These are phyloP conservation scores for Exserohilum turcica DNA, from an alignment of 2,329 filamentous ascomycete genomes.

Conservation along the genomic window DNA sequence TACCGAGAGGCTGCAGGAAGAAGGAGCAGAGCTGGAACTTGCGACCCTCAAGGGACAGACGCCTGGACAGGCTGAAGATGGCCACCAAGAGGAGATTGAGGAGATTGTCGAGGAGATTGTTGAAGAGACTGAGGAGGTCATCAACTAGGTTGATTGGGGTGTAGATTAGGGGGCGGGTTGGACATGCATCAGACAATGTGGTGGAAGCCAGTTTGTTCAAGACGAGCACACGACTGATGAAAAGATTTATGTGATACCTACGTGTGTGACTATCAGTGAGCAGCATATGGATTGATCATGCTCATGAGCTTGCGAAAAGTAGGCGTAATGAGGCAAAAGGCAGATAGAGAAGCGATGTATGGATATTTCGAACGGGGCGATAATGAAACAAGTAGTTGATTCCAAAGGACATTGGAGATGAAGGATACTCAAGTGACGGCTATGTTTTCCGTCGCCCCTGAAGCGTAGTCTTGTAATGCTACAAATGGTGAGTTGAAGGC, in stretches of 20 bases:
- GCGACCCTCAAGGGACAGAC: slow-evolving; percentile 58
- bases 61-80: slow-evolving; percentile 53
- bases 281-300: background rate
- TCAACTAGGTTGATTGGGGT: slow-evolving; percentile 24
- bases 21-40: slow-evolving; percentile 62
- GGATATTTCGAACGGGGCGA: background rate
- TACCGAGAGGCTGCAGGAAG: slow-evolving; percentile 65
- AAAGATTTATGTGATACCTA: background rate
- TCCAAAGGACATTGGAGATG: too few relatives aligned
- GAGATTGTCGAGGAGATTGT: slow-evolving; percentile 89
- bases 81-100: slow-evolving; percentile 62
- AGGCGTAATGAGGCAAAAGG: background rate
- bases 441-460: slow-evolving; percentile 2
- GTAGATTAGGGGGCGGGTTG: background rate
- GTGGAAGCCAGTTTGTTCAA: background rate
- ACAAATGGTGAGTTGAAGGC: background rate
- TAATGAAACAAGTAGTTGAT: background rate
- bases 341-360: background rate
- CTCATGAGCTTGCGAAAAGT: background rate
- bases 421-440: background rate
- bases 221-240: background rate
- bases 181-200: background rate
- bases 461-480: slow-evolving; percentile 7
- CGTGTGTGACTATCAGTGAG: too few relatives aligned
- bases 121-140: slow-evolving; percentile 85